A percentile compares a stretch with the other conserved stretches of the same genome.
phyloP scores from a whole-genome alignment of 1,284 basidiomycete species.

The Sanghuangporus baumii region DNA sequence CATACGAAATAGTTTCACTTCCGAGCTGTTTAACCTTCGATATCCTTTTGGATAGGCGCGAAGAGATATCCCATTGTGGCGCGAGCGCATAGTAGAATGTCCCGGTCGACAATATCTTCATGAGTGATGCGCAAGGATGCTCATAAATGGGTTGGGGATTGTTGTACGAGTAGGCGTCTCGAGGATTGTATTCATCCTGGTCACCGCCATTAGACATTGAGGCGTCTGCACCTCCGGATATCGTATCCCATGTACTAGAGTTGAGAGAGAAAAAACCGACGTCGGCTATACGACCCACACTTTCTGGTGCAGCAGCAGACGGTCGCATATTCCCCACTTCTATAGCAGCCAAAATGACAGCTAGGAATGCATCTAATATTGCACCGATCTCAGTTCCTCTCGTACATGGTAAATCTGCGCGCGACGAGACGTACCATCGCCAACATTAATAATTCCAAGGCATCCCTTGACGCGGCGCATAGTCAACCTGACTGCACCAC shows the following conservation, averaged over 20 bases:
- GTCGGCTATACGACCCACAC: conserved; percentile 70
- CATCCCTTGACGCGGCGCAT: conserved; percentile 74
- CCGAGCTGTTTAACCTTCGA: conserved; percentile 42
- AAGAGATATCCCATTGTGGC: conserved; percentile 85
- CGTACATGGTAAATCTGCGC: neutral
- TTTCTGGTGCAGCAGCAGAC: conserved; percentile 50
- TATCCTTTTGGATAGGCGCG: conserved; percentile 66
- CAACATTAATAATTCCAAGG: conserved; percentile 69
- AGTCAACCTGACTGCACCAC: conserved; percentile 55
- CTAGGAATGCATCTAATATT: conserved; percentile 71
- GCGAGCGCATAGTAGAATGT: conserved; percentile 90
- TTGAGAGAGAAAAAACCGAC: conserved; percentile 73
- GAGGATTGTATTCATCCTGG: conserved; percentile 43
- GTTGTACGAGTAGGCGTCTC: conserved; percentile 44
- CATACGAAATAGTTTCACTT: conserved; percentile 60
- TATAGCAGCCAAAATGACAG: conserved; percentile 68
- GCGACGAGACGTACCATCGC: conserved; percentile 46
- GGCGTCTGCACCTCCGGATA: conserved; percentile 30
- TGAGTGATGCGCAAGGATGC: conserved; percentile 87
- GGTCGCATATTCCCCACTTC: conserved; percentile 75
- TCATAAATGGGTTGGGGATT: conserved; percentile 52
- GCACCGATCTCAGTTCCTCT: neutral
- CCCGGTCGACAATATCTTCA: conserved; percentile 87
- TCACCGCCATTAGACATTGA: conserved; percentile 26
- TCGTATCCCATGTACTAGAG: conserved; percentile 66